Conservation (phyloP, 2,329 filamentous ascomycete species). For the Colletotrichum sp. region DNA sequence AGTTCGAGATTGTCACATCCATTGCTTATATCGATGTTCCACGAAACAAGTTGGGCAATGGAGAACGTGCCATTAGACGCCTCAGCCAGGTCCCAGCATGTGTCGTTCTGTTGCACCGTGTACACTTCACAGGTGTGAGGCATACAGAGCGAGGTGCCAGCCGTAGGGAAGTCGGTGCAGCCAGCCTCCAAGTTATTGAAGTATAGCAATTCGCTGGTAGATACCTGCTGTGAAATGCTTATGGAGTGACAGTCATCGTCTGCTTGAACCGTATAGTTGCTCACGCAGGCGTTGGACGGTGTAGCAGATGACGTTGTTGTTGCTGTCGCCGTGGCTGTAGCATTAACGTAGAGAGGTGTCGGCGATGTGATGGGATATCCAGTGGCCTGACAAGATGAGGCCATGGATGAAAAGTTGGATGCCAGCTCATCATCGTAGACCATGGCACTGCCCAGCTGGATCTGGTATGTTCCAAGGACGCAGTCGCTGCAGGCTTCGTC, state of each 20-base stretch:
- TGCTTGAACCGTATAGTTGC: background rate
- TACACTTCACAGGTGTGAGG: background rate
- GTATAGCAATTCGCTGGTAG: background rate
- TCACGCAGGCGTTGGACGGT: background rate
- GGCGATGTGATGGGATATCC: background rate
- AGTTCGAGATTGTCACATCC: background rate
- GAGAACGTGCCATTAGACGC: background rate
- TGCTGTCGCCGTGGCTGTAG: background rate
- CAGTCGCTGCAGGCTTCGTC: background rate
- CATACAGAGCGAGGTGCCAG: background rate
- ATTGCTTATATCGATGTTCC: background rate
- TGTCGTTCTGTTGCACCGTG: background rate
- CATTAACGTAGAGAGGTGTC: background rate
- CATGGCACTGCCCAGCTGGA: background rate
- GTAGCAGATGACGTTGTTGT: background rate
- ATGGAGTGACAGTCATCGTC: background rate
- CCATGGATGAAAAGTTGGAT: background rate
- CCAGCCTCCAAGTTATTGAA: background rate
- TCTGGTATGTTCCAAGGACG: background rate
- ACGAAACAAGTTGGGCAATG: background rate
- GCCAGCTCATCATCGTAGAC: background rate
- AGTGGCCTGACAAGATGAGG: background rate
- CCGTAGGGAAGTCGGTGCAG: background rate
- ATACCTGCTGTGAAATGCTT: background rate
- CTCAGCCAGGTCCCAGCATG: background rate